Conservation (phyloP, 2,329 filamentous ascomycete species). For the Fusarium pininemorale region DNA sequence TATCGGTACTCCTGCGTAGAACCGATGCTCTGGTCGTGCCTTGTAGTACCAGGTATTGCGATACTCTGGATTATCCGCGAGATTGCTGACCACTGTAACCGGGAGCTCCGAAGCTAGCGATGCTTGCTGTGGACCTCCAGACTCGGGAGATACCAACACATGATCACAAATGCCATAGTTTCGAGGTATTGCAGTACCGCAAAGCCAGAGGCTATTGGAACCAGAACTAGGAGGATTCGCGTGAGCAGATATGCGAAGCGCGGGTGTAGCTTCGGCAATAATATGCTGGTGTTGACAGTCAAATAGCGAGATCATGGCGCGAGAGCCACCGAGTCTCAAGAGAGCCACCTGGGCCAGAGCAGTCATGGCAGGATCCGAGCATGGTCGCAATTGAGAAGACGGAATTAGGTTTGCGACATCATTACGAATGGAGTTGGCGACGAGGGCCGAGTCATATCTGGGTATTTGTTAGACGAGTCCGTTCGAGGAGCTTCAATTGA, state of each 20-base stretch:
- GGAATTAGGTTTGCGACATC: slow-evolving; percentile 34
- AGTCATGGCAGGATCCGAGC: slow-evolving; percentile 54
- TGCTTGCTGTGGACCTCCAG: background rate
- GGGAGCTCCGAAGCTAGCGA: slow-evolving; percentile 32
- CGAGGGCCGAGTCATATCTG: slow-evolving; percentile 32
- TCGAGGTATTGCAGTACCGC: slow-evolving; percentile 46
- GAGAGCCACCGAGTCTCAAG: slow-evolving; percentile 52
- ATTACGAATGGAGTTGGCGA: slow-evolving; percentile 35
- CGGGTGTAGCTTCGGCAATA: slow-evolving; percentile 60
- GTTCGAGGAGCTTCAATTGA: background rate
- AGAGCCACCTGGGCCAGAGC: slow-evolving; percentile 61
- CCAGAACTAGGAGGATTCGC: slow-evolving; percentile 29
- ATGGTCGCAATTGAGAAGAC: slow-evolving; percentile 39
- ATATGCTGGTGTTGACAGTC: slow-evolving; percentile 59
- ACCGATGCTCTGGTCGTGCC: slow-evolving; percentile 40
- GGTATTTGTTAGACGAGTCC: background rate
- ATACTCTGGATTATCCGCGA: slow-evolving; percentile 44
- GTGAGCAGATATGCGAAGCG: slow-evolving; percentile 46
- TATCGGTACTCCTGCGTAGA: slow-evolving; percentile 55
- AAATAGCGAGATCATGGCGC: slow-evolving; percentile 61
- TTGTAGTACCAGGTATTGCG: slow-evolving; percentile 33
- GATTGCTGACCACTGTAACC: slow-evolving; percentile 47
- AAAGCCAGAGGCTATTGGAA: slow-evolving; percentile 42
- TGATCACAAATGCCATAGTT: slow-evolving; percentile 42
- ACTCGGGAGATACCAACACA: slow-evolving; percentile 19